phyloP scores from a whole-genome alignment of 495 filamentous ascomycete genomes.

The Talaromyces adpressus region DNA sequence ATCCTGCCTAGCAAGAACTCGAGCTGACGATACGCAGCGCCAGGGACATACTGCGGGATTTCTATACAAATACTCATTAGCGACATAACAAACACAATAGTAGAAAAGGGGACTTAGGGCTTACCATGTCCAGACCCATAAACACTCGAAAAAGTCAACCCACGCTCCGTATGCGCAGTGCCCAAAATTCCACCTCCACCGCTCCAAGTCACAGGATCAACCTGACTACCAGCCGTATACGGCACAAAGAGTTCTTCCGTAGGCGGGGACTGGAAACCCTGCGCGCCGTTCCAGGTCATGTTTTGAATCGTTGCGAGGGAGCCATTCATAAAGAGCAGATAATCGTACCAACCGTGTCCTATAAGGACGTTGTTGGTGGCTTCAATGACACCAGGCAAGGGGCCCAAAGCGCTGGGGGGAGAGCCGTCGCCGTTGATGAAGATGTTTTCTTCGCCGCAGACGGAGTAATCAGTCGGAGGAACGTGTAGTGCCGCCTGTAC shows the following conservation, averaged over 20 bases:
- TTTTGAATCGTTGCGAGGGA: conserved; percentile 70
- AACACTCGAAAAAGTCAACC: conserved; percentile 58
- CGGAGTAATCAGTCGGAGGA: conserved; percentile 52
- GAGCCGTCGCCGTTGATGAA: conserved; percentile 49
- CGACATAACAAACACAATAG: too few relatives aligned
- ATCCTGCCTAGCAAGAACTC: conserved; percentile 63
- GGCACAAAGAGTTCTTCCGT: conserved; percentile 59
- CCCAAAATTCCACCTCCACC: conserved; percentile 55
- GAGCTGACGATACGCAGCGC: conserved; percentile 58
- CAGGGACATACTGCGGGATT: conserved; percentile 55
- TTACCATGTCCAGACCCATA: conserved; percentile 53
- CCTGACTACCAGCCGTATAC: conserved; percentile 39
- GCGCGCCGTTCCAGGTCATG: conserved; percentile 72
- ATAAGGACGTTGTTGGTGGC: conserved; percentile 62
- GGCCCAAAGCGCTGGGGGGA: conserved; percentile 37
- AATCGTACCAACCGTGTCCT: conserved; percentile 54
- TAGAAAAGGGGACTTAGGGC: conserved; percentile 10
- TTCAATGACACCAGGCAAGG: conserved; percentile 67
- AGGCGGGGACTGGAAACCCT: conserved; percentile 59
- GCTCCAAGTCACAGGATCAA: conserved; percentile 12
- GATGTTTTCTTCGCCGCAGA: conserved; percentile 47
- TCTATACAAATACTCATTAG: conserved; percentile 15
- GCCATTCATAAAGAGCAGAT: conserved; percentile 55
- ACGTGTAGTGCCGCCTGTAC: conserved; percentile 71
- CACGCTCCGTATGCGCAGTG: conserved; percentile 56